Evolutionary conservation across 495 filamentous ascomycete species (phyloP), one percentile per base, ranked within the genome.

Genomic region (Podospora didyma): DNA sequence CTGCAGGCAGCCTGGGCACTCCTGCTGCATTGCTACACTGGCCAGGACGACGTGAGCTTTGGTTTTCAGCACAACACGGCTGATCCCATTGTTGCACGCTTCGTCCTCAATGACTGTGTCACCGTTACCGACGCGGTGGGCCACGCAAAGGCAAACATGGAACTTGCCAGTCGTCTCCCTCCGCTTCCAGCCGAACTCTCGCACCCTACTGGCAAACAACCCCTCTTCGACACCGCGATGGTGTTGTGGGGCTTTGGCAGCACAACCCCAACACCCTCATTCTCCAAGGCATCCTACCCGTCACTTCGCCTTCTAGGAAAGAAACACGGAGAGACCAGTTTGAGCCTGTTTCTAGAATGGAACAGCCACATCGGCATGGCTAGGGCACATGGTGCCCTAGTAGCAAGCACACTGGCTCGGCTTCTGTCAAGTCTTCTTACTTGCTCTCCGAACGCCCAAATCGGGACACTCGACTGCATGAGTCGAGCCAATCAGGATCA

Each of bases 261-360:
- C 26, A 31, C 3, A 9, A 31, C 26, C 3, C 26, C 26, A 31
- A 7, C 39, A 42, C 10, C 39, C 4, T 14, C 39, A 16, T 14
- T 14, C 14, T 17, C 12, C 12, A 7, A 17, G 39, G 12, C n/a
- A 7, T 42, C 14, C n/a, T 31, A 3, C 26, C 9, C 26, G 9
- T 31, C 26, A 31, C 57, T 66, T 10, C 51, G 60, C 1, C 57
- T 66, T 10, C 37, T 66, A 2, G 63, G 49, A 1, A 63, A 62
- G n/a, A 63, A 63, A 17, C 47, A 49, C n/a, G 46, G 57, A 46
- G 31, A 26, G 3, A 14, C 28, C 17, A 46, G 19, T 4, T 2
- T 66, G 10, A 51, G 42, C 28, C 28, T 66, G 44, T 57, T 63
- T 31, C 50, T 63, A 1, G 61, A 63, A 57, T 66, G 64, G 64